A percentile compares a stretch with the other conserved stretches of the same genome.
These are phyloP conservation scores for Syzygium aromaticum DNA, from an alignment of 345 rosid species.

Conservation along the genomic window DNA sequence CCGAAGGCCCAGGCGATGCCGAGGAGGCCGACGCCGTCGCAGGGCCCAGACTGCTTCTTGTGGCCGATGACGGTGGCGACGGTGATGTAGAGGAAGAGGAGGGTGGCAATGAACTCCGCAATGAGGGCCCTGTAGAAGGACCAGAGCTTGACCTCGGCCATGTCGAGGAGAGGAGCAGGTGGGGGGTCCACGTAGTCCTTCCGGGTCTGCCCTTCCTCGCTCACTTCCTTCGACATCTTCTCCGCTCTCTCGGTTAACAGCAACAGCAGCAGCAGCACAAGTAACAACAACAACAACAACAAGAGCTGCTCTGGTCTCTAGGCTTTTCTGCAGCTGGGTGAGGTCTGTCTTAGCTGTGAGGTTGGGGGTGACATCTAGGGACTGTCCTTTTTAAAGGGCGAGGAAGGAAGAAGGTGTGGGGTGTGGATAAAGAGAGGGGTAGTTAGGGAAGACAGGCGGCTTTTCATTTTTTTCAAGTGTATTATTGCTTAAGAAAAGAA, in stretches of 20 bases:
- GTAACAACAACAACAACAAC: background rate
- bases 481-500: background rate
- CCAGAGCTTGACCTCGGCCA: slow-evolving; percentile 67
- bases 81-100: slow-evolving; percentile 79
- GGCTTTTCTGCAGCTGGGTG: background rate
- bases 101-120: slow-evolving; percentile 92
- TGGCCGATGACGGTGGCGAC: slow-evolving; percentile 83
- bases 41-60: slow-evolving; percentile 47
- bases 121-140: slow-evolving; percentile 89
- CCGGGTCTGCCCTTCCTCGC: slow-evolving; percentile 53
- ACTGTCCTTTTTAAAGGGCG: background rate
- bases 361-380: background rate
- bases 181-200: slow-evolving; percentile 98
- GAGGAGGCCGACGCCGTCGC: slow-evolving; percentile 78
- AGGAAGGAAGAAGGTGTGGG: background rate
- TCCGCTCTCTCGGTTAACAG: background rate
- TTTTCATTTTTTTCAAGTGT: background rate
- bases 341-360: background rate
- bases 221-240: slow-evolving; percentile 75
- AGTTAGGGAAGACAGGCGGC: slow-evolving; percentile 19
- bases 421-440: slow-evolving; percentile 31
- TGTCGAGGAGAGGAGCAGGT: slow-evolving; percentile 73
- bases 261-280: background rate
- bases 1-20: slow-evolving; percentile 96
- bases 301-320: background rate